A percentile compares a stretch with the other conserved stretches of the same genome.
Conservation (phyloP, 495 filamentous ascomycete genomes). For the Neurospora tetraspora region DNA sequence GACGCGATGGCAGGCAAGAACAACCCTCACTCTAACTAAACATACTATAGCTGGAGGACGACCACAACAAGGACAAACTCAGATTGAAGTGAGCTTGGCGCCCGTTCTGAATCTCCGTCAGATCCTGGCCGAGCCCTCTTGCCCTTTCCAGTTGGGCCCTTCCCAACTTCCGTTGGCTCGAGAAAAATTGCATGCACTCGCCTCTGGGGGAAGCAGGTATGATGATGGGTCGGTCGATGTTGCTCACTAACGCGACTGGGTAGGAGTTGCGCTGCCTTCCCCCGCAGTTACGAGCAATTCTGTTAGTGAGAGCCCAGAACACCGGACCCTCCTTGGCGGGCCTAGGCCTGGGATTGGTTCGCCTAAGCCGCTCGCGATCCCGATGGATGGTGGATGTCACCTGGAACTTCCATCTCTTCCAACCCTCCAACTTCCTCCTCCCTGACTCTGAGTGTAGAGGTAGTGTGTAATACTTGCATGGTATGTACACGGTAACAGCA, state of each 20-base stretch:
- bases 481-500: background rate
- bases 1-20: background rate
- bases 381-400: background rate
- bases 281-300: background rate
- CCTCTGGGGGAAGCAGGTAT: background rate
- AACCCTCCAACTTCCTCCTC: background rate
- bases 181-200: slow-evolving; percentile 1
- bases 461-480: background rate
- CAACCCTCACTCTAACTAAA: background rate
- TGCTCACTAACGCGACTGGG: background rate
- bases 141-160: background rate
- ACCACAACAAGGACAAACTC: background rate
- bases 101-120: background rate
- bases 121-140: background rate
- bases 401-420: background rate
- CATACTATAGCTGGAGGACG: background rate
- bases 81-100: background rate
- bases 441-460: background rate
- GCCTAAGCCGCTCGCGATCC: background rate
- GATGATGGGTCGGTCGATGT: background rate
- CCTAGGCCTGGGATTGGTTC: background rate
- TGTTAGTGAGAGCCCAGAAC: background rate
- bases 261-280: background rate
- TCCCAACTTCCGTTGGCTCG: background rate
- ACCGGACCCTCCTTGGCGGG: background rate